phyloP scores from a whole-genome alignment of 2,329 filamentous ascomycete genomes.

The Talaromyces sp. region DNA sequence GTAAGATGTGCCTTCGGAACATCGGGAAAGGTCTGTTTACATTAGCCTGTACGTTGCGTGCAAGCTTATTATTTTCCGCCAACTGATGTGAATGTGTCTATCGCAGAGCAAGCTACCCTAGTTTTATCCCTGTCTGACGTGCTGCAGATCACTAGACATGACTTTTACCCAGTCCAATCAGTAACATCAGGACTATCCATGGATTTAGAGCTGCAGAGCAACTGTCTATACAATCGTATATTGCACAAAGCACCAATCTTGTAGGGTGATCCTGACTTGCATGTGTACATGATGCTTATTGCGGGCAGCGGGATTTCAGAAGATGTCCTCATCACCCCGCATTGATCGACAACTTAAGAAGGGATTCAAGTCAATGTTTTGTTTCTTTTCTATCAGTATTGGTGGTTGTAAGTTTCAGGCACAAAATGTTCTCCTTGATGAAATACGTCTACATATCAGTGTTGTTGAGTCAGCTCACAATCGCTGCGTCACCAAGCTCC shows the following conservation, averaged over 20 bases:
- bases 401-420: background rate
- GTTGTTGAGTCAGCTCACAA: slow-evolving; percentile 5
- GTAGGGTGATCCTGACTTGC: background rate
- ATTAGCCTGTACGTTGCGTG: background rate
- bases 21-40: background rate
- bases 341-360: background rate
- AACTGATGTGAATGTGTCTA: background rate
- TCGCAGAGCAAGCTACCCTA: background rate
- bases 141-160: background rate
- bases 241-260: background rate
- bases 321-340: background rate
- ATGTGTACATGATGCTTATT: background rate
- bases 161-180: background rate
- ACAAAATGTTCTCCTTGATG: background rate
- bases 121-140: background rate
- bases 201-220: background rate
- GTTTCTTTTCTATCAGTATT: background rate
- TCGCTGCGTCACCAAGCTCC: background rate
- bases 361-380: background rate
- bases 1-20: background rate
- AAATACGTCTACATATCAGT: background rate
- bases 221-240: background rate
- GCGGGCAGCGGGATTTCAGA: background rate
- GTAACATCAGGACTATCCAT: background rate
- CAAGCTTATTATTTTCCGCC: background rate